A percentile compares a stretch with the other conserved stretches of the same genome.
These are phyloP conservation scores for Xanthoconium stramineum DNA, from an alignment of 768 basidiomycete genomes.

Conservation along the genomic window DNA sequence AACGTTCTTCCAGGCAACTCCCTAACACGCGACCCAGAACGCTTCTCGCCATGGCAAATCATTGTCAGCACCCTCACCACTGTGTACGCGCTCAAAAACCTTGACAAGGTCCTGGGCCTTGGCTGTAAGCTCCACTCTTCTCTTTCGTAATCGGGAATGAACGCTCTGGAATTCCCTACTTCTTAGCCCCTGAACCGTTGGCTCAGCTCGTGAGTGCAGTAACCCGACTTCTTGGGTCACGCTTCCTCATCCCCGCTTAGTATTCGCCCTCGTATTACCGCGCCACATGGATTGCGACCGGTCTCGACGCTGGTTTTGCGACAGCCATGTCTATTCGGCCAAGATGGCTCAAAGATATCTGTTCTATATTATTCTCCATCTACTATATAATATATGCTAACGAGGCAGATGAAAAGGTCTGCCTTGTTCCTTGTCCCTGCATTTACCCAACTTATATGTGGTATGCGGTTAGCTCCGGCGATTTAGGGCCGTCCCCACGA, in stretches of 20 bases:
- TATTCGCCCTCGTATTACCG: conserved; percentile 93
- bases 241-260: conserved; percentile 36
- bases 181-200: conserved; percentile 85
- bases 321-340: conserved; percentile 92
- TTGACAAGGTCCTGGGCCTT: conserved; percentile 83
- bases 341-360: conserved; percentile 87
- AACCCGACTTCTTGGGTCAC: not conserved
- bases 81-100: conserved; percentile 78
- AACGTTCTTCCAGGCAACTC: not conserved
- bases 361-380: conserved; percentile 76
- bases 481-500: conserved; percentile 89
- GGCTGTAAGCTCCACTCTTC: conserved; percentile 45
- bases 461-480: conserved; percentile 64
- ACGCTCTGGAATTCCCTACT: not conserved
- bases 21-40: conserved; percentile 40
- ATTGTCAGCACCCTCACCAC: conserved; percentile 81
- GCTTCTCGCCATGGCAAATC: conserved; percentile 96
- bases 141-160: not conserved
- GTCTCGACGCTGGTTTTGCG: conserved; percentile 96
- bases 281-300: conserved; percentile 91
- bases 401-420: conserved; percentile 96
- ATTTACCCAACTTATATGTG: not conserved
- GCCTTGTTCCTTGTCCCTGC: conserved; percentile 12
- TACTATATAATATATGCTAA: conserved; percentile 91
- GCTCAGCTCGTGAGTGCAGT: conserved; percentile 68